phyloP scores from a whole-genome alignment of 1,284 basidiomycete genomes.

The Tylopilus orsonianus region DNA sequence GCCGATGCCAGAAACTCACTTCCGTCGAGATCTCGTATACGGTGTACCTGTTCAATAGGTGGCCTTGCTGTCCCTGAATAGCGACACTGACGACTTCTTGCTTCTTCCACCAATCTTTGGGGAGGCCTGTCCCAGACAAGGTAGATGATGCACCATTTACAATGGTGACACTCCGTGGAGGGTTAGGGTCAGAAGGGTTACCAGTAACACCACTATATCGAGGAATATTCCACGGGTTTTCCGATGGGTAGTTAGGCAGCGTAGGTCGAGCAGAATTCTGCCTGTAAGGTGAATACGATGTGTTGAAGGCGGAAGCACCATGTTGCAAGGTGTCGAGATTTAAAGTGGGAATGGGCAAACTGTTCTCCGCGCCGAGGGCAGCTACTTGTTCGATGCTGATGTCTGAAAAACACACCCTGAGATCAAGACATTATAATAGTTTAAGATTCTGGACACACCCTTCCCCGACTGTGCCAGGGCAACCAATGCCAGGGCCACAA shows the following conservation, averaged over 20 bases:
- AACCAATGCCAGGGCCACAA: conserved; percentile 82
- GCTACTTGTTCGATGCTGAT: conserved; percentile 82
- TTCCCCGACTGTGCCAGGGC: conserved; percentile 81
- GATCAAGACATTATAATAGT: conserved; percentile 5
- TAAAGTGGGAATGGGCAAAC: conserved; percentile 66
- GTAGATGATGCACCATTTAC: conserved; percentile 54
- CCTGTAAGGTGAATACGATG: conserved; percentile 40
- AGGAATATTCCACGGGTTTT: conserved; percentile 71
- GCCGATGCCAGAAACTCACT: conserved; percentile 45
- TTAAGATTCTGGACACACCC: conserved; percentile 43
- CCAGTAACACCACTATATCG: conserved; percentile 19
- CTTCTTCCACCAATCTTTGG: conserved; percentile 81
- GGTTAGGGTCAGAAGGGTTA: conserved; percentile 23
- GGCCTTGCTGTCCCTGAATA: conserved; percentile 83
- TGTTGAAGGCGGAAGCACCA: conserved; percentile 48
- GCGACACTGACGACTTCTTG: conserved; percentile 71
- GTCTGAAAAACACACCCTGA: conserved; percentile 43
- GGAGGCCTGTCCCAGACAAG: conserved; percentile 68
- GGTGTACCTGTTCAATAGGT: conserved; percentile 80
- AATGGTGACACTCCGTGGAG: conserved; percentile 33
- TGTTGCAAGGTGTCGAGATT: conserved; percentile 59
- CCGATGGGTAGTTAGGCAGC: conserved; percentile 51
- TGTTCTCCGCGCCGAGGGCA: conserved; percentile 66
- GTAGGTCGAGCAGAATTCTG: conserved; percentile 40
- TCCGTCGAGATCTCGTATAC: conserved; percentile 81